Base-by-base conservation (phyloP, 768 basidiomycete genomes). In the Tulasnella sp. region DNA sequence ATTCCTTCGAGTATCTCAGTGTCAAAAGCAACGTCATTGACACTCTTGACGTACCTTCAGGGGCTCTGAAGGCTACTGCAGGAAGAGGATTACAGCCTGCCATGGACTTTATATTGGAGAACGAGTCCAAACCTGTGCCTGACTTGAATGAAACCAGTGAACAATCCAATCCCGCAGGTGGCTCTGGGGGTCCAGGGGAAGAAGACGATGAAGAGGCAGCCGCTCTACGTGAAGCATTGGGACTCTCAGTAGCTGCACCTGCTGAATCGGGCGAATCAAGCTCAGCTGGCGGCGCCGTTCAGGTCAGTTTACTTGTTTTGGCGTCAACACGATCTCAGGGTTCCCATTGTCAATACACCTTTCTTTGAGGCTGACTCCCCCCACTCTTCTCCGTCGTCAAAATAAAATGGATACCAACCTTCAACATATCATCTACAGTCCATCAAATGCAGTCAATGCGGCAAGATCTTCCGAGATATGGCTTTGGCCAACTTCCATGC, bases 401-500 rank as follows among this genome's bases (percentile, higher is more conserved):
- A 24, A 8, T 5, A 20, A 15, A 13, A 13, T 15, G 12, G 10
- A 53, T 28, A 8, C 6, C n/a, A n/a, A n/a, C n/a, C 42, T 44
- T 13, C 37, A 19, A 33, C 4, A 15, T 32, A 29, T n/a, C 43
- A 4, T 25, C 7, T 20, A 20, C 44, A 86, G 83, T 87, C 82
- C 61, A 85, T 90, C 68, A 84, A 79, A 66, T 90, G 87, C 62
- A 73, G 78, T 5, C 64, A 83, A 59, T 93, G 91, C 63, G 77
- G 81, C 54, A 95, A 95, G 68, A 71, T 78, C 20, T 95, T 95
- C 72, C 69, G 70, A 60, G 90, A 87, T 58, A 82, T 85, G 0
- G 86, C 85, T 2, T 69, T 93, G 13, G 92, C 88, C 12, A 86
- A 87, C 58, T 93, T 78, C 65, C 92, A 95, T 60, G 92, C 90